Conservation (phyloP, 495 filamentous ascomycete genomes). For the Aspergillus bridgeri region DNA sequence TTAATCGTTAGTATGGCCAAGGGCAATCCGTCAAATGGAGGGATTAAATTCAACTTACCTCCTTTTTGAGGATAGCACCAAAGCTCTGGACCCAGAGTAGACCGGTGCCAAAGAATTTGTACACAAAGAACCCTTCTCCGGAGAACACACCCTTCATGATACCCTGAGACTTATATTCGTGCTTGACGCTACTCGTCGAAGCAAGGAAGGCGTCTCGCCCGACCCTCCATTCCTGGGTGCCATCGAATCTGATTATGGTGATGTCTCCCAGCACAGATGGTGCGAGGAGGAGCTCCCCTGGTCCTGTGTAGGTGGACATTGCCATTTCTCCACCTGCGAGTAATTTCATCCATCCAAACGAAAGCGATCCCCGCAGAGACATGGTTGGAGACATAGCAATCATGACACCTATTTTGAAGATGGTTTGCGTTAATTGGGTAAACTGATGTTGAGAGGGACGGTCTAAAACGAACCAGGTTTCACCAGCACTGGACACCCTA, state of each 20-base stretch:
- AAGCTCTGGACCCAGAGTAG: constrained; percentile 88
- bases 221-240: too few relatives aligned
- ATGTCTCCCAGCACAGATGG: constrained; percentile 83
- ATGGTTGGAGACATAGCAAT: constrained; percentile 91
- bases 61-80: constrained; percentile 92
- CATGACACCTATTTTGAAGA: constrained; percentile 85
- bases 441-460: too few relatives aligned
- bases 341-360: constrained; percentile 82
- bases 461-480: constrained; percentile 73
- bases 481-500: constrained; percentile 77
- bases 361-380: constrained; percentile 72
- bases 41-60: constrained; percentile 61
- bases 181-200: constrained; percentile 70
- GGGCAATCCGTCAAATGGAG: too few relatives aligned
- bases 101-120: constrained; percentile 76
- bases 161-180: constrained; percentile 82
- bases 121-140: constrained; percentile 89
- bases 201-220: constrained; percentile 79
- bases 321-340: constrained; percentile 75
- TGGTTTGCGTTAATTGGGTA: too few relatives aligned
- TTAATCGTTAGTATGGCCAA: too few relatives aligned
- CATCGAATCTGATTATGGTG: constrained; percentile 60
- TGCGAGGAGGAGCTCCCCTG: constrained; percentile 83
- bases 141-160: constrained; percentile 91
- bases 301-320: constrained; percentile 80